These are phyloP conservation scores for Sclerospora graminicola DNA, from an alignment of 352 stramenopile genomes.

Conservation along the genomic window DNA sequence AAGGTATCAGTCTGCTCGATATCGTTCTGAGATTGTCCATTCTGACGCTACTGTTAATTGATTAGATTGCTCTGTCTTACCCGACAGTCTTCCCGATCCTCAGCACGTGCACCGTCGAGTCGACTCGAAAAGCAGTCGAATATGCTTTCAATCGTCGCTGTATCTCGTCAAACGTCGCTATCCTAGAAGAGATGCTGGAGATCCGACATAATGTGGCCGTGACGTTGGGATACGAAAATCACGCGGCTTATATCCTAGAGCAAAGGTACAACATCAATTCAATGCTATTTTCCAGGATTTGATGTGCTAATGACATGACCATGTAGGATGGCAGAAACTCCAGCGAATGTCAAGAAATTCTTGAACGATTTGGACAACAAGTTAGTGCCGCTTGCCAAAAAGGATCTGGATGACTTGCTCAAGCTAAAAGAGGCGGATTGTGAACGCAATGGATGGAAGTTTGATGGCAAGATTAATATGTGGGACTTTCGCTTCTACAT, in stretches of 20 bases:
- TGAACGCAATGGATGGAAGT: conserved; percentile 39
- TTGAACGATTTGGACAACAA: conserved; percentile 67
- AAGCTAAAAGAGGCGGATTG: conserved; percentile 65
- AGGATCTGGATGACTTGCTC: conserved; percentile 56
- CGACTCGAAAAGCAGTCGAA: conserved; percentile 72
- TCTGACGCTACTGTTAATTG: conserved; percentile 4
- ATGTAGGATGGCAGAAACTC: conserved; percentile 55
- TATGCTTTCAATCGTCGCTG: conserved; percentile 78
- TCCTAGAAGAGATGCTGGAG: conserved; percentile 76
- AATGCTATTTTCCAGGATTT: not conserved
- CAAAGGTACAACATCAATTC: conserved; percentile 33
- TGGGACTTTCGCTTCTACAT: conserved; percentile 89
- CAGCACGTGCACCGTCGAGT: conserved; percentile 74
- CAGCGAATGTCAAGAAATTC: conserved; percentile 55
- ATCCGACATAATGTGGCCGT: conserved; percentile 69
- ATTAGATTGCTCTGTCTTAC: conserved; percentile 75
- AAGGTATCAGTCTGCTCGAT: conserved; percentile 29
- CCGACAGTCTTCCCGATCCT: conserved; percentile 86
- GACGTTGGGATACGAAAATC: conserved; percentile 73
- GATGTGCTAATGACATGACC: not conserved
- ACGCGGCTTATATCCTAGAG: conserved; percentile 76
- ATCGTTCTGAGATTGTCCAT: not conserved
- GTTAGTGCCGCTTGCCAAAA: conserved; percentile 65
- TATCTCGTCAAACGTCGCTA: conserved; percentile 71
- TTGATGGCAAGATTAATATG: conserved; percentile 84